These are phyloP conservation scores for Papilionanthe hybrid DNA, from an alignment of 116 monocot species.

Conservation along the genomic window DNA sequence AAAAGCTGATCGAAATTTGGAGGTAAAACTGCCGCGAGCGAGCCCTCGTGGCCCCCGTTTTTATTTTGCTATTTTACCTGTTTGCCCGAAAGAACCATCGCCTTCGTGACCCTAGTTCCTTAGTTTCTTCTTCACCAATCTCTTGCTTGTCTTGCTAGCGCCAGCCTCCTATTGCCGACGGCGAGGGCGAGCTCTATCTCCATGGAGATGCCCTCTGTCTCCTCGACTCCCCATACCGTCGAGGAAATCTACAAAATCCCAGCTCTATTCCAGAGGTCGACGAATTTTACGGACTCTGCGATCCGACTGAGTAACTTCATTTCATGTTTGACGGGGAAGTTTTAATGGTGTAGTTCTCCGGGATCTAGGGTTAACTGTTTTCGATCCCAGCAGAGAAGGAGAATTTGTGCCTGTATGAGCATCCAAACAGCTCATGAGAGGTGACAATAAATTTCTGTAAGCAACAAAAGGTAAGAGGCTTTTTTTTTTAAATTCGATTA, in stretches of 20 bases:
- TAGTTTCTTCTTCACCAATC: conserved; percentile 6
- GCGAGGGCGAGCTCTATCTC: not conserved
- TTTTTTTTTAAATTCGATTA: too few relatives aligned
- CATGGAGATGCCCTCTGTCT: conserved; percentile 41
- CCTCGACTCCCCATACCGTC: conserved; percentile 41
- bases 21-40: too few relatives aligned
- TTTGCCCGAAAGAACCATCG: too few relatives aligned
- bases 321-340: not conserved
- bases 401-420: conserved; percentile 68
- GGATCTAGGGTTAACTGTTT: conserved; percentile 7
- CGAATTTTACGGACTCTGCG: conserved; percentile 50
- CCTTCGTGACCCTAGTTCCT: too few relatives aligned
- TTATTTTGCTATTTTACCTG: too few relatives aligned
- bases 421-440: conserved; percentile 64
- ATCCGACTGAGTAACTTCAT: conserved; percentile 33
- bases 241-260: conserved; percentile 56
- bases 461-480: not conserved
- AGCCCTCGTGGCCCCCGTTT: too few relatives aligned
- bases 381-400: conserved; percentile 54
- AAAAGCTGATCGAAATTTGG: too few relatives aligned
- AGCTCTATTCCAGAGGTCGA: conserved; percentile 34
- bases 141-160: not conserved
- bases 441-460: conserved; percentile 20
- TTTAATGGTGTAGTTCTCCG: not conserved
- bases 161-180: not conserved